phyloP scores from a whole-genome alignment of 495 filamentous ascomycete genomes.

The Xylaria palmicola region DNA sequence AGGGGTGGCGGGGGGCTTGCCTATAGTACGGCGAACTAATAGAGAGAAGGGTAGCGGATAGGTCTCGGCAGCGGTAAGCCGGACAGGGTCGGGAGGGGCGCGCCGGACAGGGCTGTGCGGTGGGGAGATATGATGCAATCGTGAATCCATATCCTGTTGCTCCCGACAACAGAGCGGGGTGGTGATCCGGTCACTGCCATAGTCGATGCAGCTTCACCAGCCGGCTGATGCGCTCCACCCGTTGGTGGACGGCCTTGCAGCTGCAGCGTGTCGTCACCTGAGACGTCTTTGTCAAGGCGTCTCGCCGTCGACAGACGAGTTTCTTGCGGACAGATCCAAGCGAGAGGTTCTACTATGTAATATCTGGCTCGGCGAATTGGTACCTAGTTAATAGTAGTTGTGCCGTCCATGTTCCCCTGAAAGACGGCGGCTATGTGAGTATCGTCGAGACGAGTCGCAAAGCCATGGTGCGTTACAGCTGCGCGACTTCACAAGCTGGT shows the following conservation, averaged over 20 bases:
- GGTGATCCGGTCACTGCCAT: background rate
- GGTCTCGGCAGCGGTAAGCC: conserved; percentile 2
- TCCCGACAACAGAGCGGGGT: background rate
- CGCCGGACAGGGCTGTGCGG: background rate
- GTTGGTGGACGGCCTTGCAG: background rate
- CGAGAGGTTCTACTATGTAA: too few relatives aligned
- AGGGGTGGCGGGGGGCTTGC: too few relatives aligned
- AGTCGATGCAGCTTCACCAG: conserved; percentile 2
- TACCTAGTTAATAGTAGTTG: too few relatives aligned
- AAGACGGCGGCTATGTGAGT: too few relatives aligned
- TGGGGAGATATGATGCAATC: conserved; percentile 18
- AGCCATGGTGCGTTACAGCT: too few relatives aligned
- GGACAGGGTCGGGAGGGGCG: conserved; percentile 9
- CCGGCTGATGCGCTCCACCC: background rate
- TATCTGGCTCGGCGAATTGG: too few relatives aligned
- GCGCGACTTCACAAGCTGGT: too few relatives aligned
- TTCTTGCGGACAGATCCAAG: too few relatives aligned
- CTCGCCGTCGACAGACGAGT: background rate
- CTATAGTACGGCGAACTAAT: too few relatives aligned
- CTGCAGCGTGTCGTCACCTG: conserved; percentile 14
- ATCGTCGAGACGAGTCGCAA: too few relatives aligned
- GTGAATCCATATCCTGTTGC: background rate
- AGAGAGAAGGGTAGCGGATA: too few relatives aligned
- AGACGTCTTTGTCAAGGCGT: background rate
- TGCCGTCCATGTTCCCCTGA: too few relatives aligned